Evolutionary conservation across 2,329 filamentous ascomycete genomes (phyloP).

Genomic region (Colletotrichum lindemuthianum): DNA sequence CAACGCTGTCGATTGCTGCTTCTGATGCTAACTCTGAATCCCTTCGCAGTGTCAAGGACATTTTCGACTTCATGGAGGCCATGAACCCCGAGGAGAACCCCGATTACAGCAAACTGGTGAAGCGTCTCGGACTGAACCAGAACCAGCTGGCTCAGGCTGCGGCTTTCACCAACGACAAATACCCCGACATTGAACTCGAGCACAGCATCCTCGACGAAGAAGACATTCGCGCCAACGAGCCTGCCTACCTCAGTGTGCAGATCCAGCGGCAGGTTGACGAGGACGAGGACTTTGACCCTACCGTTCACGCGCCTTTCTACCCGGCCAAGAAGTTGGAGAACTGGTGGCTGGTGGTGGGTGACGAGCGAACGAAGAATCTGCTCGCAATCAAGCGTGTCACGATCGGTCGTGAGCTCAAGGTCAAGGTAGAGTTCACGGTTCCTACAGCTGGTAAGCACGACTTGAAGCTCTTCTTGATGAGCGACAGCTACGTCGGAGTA

Average conservation of each 20-base stretch:
- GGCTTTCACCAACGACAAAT: slow-evolving; percentile 94
- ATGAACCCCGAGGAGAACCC: slow-evolving; percentile 97
- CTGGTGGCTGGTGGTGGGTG: slow-evolving; percentile 97
- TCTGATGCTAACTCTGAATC: slow-evolving; percentile 44
- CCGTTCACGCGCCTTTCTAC: slow-evolving; percentile 96
- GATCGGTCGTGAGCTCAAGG: slow-evolving; percentile 79
- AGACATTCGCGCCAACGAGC: slow-evolving; percentile 80
- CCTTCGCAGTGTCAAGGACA: slow-evolving; percentile 78
- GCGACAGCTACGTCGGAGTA: slow-evolving; percentile 95
- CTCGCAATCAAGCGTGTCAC: slow-evolving; percentile 96
- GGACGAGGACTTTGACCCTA: slow-evolving; percentile 75
- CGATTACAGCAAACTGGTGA: slow-evolving; percentile 80
- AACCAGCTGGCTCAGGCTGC: slow-evolving; percentile 89
- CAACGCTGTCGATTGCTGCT: slow-evolving; percentile 2
- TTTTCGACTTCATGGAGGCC: slow-evolving; percentile 98
- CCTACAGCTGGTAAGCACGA: slow-evolving; percentile 85
- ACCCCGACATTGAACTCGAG: slow-evolving; percentile 92
- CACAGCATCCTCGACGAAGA: slow-evolving; percentile 87
- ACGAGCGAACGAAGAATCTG: slow-evolving; percentile 87
- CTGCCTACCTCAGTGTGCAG: slow-evolving; percentile 83
- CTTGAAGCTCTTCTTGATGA: slow-evolving; percentile 93
- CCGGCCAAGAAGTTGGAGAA: slow-evolving; percentile 93
- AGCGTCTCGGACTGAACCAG: slow-evolving; percentile 81
- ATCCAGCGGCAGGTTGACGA: slow-evolving; percentile 86
- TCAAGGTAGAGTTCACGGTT: slow-evolving; percentile 88